Evolutionary conservation across 2,329 filamentous ascomycete genomes (phyloP).

Genomic region (Talaromyces pinophilus): DNA sequence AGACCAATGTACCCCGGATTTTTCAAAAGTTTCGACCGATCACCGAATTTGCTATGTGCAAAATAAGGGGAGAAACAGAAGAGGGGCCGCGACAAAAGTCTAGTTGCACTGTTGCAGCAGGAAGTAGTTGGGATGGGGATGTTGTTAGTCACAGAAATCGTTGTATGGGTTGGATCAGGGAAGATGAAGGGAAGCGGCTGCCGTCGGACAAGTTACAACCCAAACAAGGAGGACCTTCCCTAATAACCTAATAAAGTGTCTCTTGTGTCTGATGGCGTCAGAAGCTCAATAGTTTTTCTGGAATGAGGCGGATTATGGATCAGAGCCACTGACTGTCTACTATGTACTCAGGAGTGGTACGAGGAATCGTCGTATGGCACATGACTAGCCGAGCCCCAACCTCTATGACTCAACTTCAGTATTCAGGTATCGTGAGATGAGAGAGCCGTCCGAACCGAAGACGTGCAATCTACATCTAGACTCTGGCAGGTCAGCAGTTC

Average conservation of each 20-base stretch:
- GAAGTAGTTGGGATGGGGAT: constrained; percentile 6
- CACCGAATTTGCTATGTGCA: neutral
- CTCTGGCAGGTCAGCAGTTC: neutral
- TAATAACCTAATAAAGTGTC: neutral
- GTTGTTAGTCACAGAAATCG: constrained; percentile 27
- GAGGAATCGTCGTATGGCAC: neutral
- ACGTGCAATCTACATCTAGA: too few relatives aligned
- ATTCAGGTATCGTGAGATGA: neutral
- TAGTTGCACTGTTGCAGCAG: constrained; percentile 10
- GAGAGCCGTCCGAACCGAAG: neutral
- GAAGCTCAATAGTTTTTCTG: constrained; percentile 5
- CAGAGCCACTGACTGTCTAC: neutral
- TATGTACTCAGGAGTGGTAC: neutral
- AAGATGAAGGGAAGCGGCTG: constrained; percentile 8
- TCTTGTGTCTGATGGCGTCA: neutral
- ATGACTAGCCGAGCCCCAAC: constrained; percentile 8
- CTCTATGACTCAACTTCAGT: constrained; percentile 6
- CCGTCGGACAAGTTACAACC: constrained; percentile 13
- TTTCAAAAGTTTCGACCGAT: neutral
- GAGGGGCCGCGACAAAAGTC: constrained; percentile 14
- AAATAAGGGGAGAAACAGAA: constrained; percentile 3
- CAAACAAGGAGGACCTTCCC: neutral
- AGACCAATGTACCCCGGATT: constrained; percentile 14
- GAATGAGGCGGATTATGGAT: neutral
- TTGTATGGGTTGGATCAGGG: constrained; percentile 21